Evolutionary conservation across 805 yeast species (phyloP), one percentile per base, ranked within the genome.

Genomic region (Starmerella gropengiesseri): DNA sequence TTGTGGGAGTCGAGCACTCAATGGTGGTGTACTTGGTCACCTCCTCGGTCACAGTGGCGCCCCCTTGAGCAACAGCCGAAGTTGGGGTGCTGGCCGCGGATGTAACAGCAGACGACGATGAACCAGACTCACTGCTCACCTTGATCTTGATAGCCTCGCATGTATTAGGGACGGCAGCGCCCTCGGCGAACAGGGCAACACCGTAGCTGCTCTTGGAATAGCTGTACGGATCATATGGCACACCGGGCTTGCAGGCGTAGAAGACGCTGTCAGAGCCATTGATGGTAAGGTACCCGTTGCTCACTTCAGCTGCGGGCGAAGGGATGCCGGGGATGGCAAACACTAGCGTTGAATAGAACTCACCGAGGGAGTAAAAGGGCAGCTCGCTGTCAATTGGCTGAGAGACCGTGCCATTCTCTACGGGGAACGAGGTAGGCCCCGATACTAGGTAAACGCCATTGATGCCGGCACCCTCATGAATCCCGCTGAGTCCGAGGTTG

Each of bases 401-500:
- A 8, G 22, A 5, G n/a, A 34, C 9, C 4, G 17, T 31, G 2
- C 33, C 33, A 3, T 9, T 22, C 7, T 17, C n/a, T 5, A 31
- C 33, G 4, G 5, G 26, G 16, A 27, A 17, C 35, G 37, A 14
- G 11, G 7, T 13, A n/a, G n/a, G n/a, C n/a, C n/a, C n/a, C n/a
- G 33, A 17, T 17, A 9, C n/a, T 31, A 25, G 17, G 21, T 37
- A 26, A 6, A 40, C 44, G 23, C 44, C 51, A 16, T 50, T 47
- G 25, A 37, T 25, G 7, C 46, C 51, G 17, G 50, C 52, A 19
- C 48, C 52, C 28, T 39, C 46, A 44, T 48, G 52, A 21, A 43
- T 22, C 19, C 7, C 20, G 20, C 31, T 13, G 16, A 48, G 14
- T 12, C 40, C 44, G 25, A 43, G 27, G 27, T 31, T 31, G 27